Conservation (phyloP, 495 filamentous ascomycete species). For the Penicillium simplicissimum region DNA sequence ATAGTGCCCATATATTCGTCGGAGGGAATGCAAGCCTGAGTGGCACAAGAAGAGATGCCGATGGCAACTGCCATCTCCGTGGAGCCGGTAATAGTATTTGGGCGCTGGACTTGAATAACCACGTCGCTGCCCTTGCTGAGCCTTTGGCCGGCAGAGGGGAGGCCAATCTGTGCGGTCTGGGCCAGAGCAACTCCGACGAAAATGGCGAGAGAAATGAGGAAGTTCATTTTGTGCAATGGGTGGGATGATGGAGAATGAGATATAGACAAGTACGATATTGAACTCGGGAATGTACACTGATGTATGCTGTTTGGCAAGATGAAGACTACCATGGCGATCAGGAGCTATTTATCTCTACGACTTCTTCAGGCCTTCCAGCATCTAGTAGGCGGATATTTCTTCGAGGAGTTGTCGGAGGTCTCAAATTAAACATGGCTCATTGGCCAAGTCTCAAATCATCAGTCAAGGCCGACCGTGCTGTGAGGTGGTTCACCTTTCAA, state of each 20-base stretch:
- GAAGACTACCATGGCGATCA: background rate
- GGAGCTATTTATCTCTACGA: conserved; percentile 7
- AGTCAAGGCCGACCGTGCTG: conserved; percentile 8
- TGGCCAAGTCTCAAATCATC: conserved; percentile 22
- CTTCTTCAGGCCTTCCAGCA: background rate
- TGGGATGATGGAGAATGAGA: background rate
- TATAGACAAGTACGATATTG: background rate
- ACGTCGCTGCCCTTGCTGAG: conserved; percentile 24
- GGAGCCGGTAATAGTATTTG: conserved; percentile 35
- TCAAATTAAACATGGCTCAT: conserved; percentile 15
- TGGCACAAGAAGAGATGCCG: conserved; percentile 32
- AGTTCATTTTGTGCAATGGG: conserved; percentile 27
- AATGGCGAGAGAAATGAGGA: conserved; percentile 23
- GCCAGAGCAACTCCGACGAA: conserved; percentile 54
- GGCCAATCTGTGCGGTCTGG: conserved; percentile 64
- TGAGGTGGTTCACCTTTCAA: conserved; percentile 15
- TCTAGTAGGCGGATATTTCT: background rate
- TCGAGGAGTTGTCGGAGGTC: conserved; percentile 1
- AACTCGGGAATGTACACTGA: background rate
- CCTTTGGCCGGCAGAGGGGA: conserved; percentile 47
- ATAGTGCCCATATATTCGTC: conserved; percentile 29
- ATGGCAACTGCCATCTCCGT: conserved; percentile 37
- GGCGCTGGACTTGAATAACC: conserved; percentile 36
- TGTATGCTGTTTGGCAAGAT: background rate
- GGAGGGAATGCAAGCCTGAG: conserved; percentile 18